These are phyloP conservation scores for Carex parvula DNA, from an alignment of 176 grass and related monocot genomes.

Conservation along the genomic window DNA sequence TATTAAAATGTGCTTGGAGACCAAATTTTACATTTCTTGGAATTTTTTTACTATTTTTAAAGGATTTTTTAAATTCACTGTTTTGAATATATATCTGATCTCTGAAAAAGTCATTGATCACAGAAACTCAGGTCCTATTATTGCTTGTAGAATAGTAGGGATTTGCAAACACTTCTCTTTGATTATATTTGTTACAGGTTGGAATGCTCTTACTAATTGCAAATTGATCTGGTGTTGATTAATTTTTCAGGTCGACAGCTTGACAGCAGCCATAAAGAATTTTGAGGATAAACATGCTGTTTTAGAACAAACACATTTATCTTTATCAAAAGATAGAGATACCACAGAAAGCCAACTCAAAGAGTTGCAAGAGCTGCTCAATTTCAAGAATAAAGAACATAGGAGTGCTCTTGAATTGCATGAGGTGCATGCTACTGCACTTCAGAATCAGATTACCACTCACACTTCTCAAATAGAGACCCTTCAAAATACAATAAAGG, in stretches of 20 bases:
- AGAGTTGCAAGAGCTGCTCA: conserved; percentile 54
- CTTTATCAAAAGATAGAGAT: conserved; percentile 61
- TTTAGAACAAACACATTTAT: conserved; percentile 45
- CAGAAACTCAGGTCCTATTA: not conserved
- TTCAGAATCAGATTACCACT: conserved; percentile 18
- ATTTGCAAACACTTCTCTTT: not conserved
- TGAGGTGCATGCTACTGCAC: conserved; percentile 7
- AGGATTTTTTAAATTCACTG: no score
- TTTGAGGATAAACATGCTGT: conserved; percentile 56
- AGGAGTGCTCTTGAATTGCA: conserved; percentile 6
- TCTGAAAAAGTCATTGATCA: not conserved
- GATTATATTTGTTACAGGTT: not conserved
- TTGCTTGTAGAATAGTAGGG: not conserved
- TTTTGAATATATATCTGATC: not conserved
- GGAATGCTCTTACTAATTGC: not conserved
- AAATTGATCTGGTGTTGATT: conserved; percentile 23
- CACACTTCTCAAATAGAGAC: conserved; percentile 18
- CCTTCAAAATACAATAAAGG: conserved; percentile 24
- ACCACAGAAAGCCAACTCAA: conserved; percentile 47
- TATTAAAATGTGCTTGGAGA: no score
- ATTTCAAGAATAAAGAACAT: conserved; percentile 59
- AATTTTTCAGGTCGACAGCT: conserved; percentile 63
- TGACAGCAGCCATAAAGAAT: conserved; percentile 43
- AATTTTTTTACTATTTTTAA: no score
- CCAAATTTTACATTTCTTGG: no score